Evolutionary conservation across 768 basidiomycete species (phyloP).

Genomic region (Suillus lakei): DNA sequence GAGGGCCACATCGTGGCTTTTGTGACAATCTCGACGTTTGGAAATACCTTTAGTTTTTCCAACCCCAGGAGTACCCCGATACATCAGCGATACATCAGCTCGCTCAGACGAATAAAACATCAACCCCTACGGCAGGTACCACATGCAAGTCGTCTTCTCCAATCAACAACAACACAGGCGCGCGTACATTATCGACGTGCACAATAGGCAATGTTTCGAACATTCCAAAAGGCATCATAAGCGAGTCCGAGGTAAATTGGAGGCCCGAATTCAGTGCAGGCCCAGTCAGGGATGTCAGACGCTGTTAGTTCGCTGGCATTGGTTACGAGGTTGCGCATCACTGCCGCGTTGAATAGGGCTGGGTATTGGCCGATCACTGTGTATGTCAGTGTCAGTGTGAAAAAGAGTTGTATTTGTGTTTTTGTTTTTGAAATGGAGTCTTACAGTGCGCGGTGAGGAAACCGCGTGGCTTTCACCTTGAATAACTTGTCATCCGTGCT

Average conservation of each 20-base stretch:
- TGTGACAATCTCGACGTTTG: background rate
- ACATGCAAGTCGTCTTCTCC: conserved; percentile 68
- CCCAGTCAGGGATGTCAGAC: conserved; percentile 77
- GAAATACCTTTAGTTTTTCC: background rate
- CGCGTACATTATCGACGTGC: conserved; percentile 51
- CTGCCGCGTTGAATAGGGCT: conserved; percentile 62
- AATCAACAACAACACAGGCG: conserved; percentile 61
- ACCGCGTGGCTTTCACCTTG: conserved; percentile 73
- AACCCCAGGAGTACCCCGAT: background rate
- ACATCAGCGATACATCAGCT: background rate
- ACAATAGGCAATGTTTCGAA: conserved; percentile 61
- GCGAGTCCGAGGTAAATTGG: conserved; percentile 36
- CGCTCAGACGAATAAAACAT: conserved; percentile 53
- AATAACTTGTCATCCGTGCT: conserved; percentile 56
- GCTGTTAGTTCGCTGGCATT: conserved; percentile 57
- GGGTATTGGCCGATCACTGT: conserved; percentile 70
- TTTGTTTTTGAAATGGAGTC: conserved; percentile 27
- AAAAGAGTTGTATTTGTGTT: background rate
- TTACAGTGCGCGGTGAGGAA: conserved; percentile 63
- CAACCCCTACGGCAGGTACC: conserved; percentile 61
- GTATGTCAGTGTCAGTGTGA: background rate
- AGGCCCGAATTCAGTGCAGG: conserved; percentile 46
- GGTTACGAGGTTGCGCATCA: conserved; percentile 73
- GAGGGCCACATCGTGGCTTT: background rate
- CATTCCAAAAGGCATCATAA: conserved; percentile 54